Evolutionary conservation across 495 filamentous ascomycete genomes (phyloP), one percentile per base, ranked within the genome.

Genomic region (Echria macrotheca): DNA sequence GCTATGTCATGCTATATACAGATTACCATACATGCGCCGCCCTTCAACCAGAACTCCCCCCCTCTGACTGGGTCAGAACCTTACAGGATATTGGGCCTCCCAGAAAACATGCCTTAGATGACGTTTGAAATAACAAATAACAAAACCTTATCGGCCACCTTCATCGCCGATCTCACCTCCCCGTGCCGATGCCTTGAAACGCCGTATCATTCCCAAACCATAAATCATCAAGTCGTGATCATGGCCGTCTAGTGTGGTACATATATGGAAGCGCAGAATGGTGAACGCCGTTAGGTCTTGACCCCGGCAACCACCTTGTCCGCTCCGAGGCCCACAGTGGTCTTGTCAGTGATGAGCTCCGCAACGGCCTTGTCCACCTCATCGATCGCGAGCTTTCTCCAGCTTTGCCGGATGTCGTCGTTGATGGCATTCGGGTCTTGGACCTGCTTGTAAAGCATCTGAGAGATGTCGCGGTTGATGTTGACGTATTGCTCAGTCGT

Each of bases 401-500:
- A 84, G 6, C 69, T 69, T 26, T 75, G 73, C 51, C 77, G 76
- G 29, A 77, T 73, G 10, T 78, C 74, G 8, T 78, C 70, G 25
- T 80, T 75, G 23, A 70, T 55, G 2, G 61, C 50, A n/a, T 76
- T 72, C 1, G 73, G 71, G 37, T 84, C 81, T 5, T 77, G 79
- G 11, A 91, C 80, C 29, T 81, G 79, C 31, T 94, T 86, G 61
- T 96, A 96, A n/a, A 96, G 69, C 67, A 79, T 83, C 14, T 86
- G 79, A 11, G 86, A 93, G 21, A 95, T 80, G 28, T 80, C 83
- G 37, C 88, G 81, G 62, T 95, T 95, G 68, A 95, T 90, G 37
- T 83, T 79, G 4, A 84, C 90, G 68, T 87, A 96, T 63, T 95
- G 84, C 32, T 94, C 84, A 56, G 87, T 83, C 25, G 81, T 83